Evolutionary conservation across 352 stramenopile genomes (phyloP), one percentile per base, ranked within the genome.

Genomic region (Hyphochytrium catenoides): DNA sequence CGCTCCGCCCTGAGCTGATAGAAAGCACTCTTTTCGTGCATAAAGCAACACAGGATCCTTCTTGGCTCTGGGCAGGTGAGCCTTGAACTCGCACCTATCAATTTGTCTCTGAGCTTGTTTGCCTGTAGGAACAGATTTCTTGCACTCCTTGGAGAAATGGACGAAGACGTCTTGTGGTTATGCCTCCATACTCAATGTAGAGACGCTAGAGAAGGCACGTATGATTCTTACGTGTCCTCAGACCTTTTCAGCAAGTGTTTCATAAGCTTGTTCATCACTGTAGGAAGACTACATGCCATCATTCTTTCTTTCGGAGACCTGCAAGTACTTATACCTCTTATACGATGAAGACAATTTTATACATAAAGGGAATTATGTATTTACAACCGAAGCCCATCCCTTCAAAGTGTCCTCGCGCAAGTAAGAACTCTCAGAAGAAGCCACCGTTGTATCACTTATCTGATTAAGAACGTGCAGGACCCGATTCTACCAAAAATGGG

Each of bases 301-400:
- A 4, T 99, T 95, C 48, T 97, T 98, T 48, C 62, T 99, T 0
- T 93, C 77, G 8, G 93, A 99, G 57, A 98, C 91, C 8, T 74
- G 91, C 51, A 98, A 98, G 54, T 99, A 99, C 54, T 59, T 98
- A 2, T 97, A 94, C 54, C 44, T 98, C 32, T 75, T 95, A 3
- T 99, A 78, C 35, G 71, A 77, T 46, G 70, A 55, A 27, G 76
- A 77, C 16, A 84, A 95, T 34, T 79, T 89, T 39, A 54, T 94
- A 19, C 61, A 71, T 22, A 44, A 74, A 7, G 55, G 70, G 15
- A 64, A 77, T 23, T 95, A 89, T 57, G 65, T 96, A 16, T 93
- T 95, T 50, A 94, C 84, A 19, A 97, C 88, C 0, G 88, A 97
- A 47, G 88, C 83, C 3, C 88, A 97, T 54, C 79, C 84, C 29